A percentile compares a stretch with the other conserved stretches of the same genome.
Conservation (phyloP, 768 basidiomycete species). For the Agaricus sinodeliciosus region DNA sequence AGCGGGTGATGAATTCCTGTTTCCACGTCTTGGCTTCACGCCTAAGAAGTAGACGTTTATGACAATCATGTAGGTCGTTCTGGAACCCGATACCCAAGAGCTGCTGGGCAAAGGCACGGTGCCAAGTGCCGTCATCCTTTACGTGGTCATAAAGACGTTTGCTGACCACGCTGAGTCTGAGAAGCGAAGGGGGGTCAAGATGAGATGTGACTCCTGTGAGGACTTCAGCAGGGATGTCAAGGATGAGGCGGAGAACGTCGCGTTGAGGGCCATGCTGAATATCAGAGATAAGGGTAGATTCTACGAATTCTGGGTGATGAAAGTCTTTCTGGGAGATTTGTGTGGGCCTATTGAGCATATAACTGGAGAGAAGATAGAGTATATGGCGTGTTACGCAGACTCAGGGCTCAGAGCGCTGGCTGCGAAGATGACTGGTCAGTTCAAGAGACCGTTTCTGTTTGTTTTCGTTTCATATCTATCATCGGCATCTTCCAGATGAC, state of each 20-base stretch:
- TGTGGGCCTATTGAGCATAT: constrained; percentile 61
- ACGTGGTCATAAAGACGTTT: constrained; percentile 53
- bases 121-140: constrained; percentile 77
- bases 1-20: constrained; percentile 57
- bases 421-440: constrained; percentile 18
- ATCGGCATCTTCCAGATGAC: constrained; percentile 6
- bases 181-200: constrained; percentile 57
- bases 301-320: constrained; percentile 23
- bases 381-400: constrained; percentile 17
- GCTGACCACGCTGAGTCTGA: constrained; percentile 50
- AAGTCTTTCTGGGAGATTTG: constrained; percentile 33
- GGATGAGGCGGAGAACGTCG: constrained; percentile 28
- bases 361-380: constrained; percentile 28
- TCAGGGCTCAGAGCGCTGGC: constrained; percentile 16
- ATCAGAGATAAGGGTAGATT: constrained; percentile 20
- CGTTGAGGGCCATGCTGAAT: constrained; percentile 45
- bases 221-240: constrained; percentile 59
- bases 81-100: constrained; percentile 65
- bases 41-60: constrained; percentile 45
- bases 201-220: constrained; percentile 73
- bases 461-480: background rate
- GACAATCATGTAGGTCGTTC: constrained; percentile 38
- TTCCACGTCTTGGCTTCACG: constrained; percentile 59
- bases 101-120: constrained; percentile 63
- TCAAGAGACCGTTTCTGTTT: constrained; percentile 1